Percentiles rank a stretch among this genome's conserved stretches.
phyloP scores from a whole-genome alignment of 495 filamentous ascomycete species.

The Daldinia caldariorum region DNA sequence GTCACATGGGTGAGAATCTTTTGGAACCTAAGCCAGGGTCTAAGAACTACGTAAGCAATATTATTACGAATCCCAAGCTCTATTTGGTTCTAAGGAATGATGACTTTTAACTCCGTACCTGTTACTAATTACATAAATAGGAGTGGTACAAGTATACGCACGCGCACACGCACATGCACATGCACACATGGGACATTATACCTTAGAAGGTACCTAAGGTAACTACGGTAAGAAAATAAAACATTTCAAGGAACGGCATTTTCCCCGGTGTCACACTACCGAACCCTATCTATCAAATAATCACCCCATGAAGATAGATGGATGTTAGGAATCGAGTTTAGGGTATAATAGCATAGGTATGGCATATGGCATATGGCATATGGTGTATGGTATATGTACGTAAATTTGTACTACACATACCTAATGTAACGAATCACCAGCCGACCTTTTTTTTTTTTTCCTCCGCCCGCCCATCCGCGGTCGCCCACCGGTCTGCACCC shows the following conservation, averaged over 20 bases:
- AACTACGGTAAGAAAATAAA: constrained; percentile 15
- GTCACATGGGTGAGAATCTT: constrained; percentile 31
- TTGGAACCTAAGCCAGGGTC: not conserved
- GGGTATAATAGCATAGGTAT: no score
- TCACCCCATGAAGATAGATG: constrained; percentile 8
- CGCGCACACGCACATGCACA: not conserved
- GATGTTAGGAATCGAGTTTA: no score
- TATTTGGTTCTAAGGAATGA: not conserved
- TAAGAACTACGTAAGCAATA: constrained; percentile 35
- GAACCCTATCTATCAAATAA: constrained; percentile 18
- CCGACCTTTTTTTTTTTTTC: constrained; percentile 5
- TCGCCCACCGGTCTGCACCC: constrained; percentile 24
- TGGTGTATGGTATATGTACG: not conserved
- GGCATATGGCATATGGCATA: no score
- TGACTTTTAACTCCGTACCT: constrained; percentile 20
- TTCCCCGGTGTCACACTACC: constrained; percentile 38
- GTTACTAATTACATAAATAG: constrained; percentile 28
- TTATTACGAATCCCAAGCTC: constrained; percentile 11
- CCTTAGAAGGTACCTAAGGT: not conserved
- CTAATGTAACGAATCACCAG: constrained; percentile 29
- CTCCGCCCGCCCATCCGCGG: constrained; percentile 19
- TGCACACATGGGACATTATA: not conserved
- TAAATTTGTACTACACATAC: constrained; percentile 1
- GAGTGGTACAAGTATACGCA: constrained; percentile 8
- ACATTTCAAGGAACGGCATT: constrained; percentile 15